phyloP scores from a whole-genome alignment of 495 filamentous ascomycete genomes.

The Tirmania nivea region DNA sequence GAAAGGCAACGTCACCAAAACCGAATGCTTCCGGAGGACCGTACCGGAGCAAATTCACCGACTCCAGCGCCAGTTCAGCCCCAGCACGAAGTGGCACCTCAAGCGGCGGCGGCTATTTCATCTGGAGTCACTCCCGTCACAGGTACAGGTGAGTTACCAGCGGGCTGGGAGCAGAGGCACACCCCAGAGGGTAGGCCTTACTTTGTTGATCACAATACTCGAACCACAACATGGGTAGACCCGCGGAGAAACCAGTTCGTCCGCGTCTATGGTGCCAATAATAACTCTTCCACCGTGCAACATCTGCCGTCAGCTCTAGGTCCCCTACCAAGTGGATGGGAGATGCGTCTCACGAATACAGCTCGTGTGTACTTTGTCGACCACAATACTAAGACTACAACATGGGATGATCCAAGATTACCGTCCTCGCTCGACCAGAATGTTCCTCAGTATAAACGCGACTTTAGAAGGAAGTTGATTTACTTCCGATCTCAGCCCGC shows the following conservation, averaged over 20 bases:
- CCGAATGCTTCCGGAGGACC: constrained; percentile 84
- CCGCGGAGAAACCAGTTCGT: constrained; percentile 95
- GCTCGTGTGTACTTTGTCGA: constrained; percentile 97
- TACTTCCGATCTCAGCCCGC: constrained; percentile 98
- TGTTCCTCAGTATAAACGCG: constrained; percentile 96
- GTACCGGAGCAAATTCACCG: constrained; percentile 83
- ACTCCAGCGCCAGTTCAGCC: constrained; percentile 45
- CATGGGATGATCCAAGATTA: constrained; percentile 94
- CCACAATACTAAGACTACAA: constrained; percentile 98
- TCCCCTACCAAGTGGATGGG: constrained; percentile 93
- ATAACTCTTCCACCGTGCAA: constrained; percentile 46
- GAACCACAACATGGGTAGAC: constrained; percentile 98
- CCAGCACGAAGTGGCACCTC: constrained; percentile 28
- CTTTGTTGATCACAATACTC: constrained; percentile 98
- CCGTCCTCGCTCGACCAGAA: constrained; percentile 95
- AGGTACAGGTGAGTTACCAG: constrained; percentile 82
- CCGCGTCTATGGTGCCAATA: constrained; percentile 79
- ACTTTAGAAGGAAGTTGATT: constrained; percentile 92
- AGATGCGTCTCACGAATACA: constrained; percentile 97
- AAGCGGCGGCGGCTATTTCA: constrained; percentile 61
- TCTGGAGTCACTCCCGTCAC: constrained; percentile 85
- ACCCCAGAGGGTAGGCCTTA: constrained; percentile 89
- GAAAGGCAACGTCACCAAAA: constrained; percentile 88
- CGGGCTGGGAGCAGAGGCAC: constrained; percentile 88
- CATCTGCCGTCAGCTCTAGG: constrained; percentile 95